Percentiles rank a stretch among this genome's conserved stretches.
Conservation (phyloP, 1,139 yeast species). For the Zygosaccharomyces pseudobailii region DNA sequence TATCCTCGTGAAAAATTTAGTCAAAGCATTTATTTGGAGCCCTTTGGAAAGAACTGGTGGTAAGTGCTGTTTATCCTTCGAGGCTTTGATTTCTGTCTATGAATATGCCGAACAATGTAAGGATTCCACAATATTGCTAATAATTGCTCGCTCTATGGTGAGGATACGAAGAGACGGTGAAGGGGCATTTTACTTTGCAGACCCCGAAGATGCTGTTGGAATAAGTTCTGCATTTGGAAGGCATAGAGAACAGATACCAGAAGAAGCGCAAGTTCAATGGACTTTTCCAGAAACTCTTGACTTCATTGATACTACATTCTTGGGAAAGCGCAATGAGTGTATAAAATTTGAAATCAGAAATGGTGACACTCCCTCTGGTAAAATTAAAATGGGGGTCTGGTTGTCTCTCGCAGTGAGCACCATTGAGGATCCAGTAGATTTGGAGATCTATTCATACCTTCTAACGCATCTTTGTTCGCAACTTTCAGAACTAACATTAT, state of each 20-base stretch:
- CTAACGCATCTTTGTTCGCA: slow-evolving; percentile 73
- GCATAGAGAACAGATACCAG: slow-evolving; percentile 35
- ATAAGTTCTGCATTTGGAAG: slow-evolving; percentile 56
- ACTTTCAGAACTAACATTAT: slow-evolving; percentile 56
- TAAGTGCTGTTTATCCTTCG: slow-evolving; percentile 34
- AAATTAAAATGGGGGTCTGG: slow-evolving; percentile 50
- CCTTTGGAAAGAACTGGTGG: slow-evolving; percentile 25
- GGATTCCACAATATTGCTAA: slow-evolving; percentile 40
- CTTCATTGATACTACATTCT: slow-evolving; percentile 44
- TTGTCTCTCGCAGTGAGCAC: slow-evolving; percentile 47
- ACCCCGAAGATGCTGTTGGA: slow-evolving; percentile 63
- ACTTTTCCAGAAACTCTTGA: slow-evolving; percentile 53
- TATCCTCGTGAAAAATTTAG: slow-evolving; percentile 35
- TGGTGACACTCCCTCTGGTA: neutral
- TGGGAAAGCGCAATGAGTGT: slow-evolving; percentile 26
- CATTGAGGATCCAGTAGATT: slow-evolving; percentile 52
- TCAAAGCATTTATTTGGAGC: slow-evolving; percentile 35
- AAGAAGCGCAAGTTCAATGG: slow-evolving; percentile 43
- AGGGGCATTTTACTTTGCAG: slow-evolving; percentile 45
- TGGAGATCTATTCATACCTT: slow-evolving; percentile 68
- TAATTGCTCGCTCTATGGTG: slow-evolving; percentile 49
- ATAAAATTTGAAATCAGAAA: slow-evolving; percentile 11
- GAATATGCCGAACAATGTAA: slow-evolving; percentile 34
- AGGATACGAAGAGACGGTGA: slow-evolving; percentile 52
- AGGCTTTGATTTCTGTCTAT: slow-evolving; percentile 28